Evolutionary conservation across 73 alveolate genomes (phyloP), one percentile per base, ranked within the genome.

Genomic region (Tetrahymena malaccensis): DNA sequence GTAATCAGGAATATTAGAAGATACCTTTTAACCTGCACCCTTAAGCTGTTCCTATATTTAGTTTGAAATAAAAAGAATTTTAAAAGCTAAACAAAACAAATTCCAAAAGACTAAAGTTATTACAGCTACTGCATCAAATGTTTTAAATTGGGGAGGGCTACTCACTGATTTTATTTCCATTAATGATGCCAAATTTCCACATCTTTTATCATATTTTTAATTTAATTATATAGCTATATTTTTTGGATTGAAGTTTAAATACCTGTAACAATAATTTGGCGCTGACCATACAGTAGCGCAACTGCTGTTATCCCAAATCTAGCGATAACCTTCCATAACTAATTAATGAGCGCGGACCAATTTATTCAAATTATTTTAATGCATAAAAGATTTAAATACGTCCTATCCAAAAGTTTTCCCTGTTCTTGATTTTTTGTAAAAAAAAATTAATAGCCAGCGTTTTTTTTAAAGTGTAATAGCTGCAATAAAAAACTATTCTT

Each of bases 311-410:
- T 97, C 99, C 95, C 98, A 99, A 43, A 96, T 94, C 97, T 97
- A 95, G 70, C 97, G 96, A 96, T 98, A 98, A 56, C 99, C 99
- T 85, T 98, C 99, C 99, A 98, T 97, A 10, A 98, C 98, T 34
- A 98, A 95, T 95, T 98, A 97, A 96, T 98, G 99, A 33, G 99
- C 99, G 85, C 99, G 93, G 0, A 96, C 95, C n/a, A 95, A 31
- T 40, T 50, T 31, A 50, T 84, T 95, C n/a, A 95, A 43, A 43
- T 95, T 95, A 35, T 95, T 89, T 5, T 44, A 50, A 84, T 89
- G 55, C 31, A 55, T 43, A 25, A 89, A 95, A 35, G 50, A 85
- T 21, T 89, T 93, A 50, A 95, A 43, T 21, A 95, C 94, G 55
- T 95, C 95, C 37, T 95, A 85, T 27, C 97, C 97, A 55, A 95